Evolutionary conservation across 2,329 filamentous ascomycete genomes (phyloP), one percentile per base, ranked within the genome.

Genomic region (Cladosporium sp.): DNA sequence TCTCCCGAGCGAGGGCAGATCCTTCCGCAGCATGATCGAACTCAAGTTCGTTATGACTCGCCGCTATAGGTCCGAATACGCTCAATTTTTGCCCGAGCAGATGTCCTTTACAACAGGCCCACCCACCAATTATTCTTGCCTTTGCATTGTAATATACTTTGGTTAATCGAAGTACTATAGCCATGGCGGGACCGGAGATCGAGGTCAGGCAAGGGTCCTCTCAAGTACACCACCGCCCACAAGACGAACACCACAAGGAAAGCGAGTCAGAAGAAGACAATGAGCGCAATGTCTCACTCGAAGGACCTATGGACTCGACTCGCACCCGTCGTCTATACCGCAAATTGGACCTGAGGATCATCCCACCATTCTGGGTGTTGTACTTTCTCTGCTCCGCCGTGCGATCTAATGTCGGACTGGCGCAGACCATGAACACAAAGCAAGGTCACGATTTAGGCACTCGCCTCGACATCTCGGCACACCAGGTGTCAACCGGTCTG

Each of bases 321-420:
- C 65, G 67, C 5, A 69, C 72, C 55, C 67, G 65, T 14, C 49
- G 50, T 5, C 21, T 63, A 23, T 63, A 63, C 16, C 61, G 61
- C 50, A 63, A 63, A 44, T 50, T 76, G 21, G 74, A 76, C 35
- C 52, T 69, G 5, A 65, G 73, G 16, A 76, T 76, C 31, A 74
- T 76, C 21, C 74, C 74, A 85, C 91, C 93, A 33, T 94, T 97
- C 78, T 97, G 93, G 93, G 78, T 89, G 18, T 84, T 97, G 18
- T 97, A 97, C 80, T 97, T 97, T 76, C 85, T 97, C 69, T 95
- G 92, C 83, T 95, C 92, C 0, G 93, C 92, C 67, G 95, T 97
- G 73, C 89, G 92, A 62, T 95, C 92, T 73, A 97, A 96, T 78
- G 91, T 97, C 70, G 92, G 92, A 68, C 88, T 97, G 71, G 91